These are phyloP conservation scores for Helianthus tuberosus DNA, from an alignment of 129 eudicot genomes.

Conservation along the genomic window DNA sequence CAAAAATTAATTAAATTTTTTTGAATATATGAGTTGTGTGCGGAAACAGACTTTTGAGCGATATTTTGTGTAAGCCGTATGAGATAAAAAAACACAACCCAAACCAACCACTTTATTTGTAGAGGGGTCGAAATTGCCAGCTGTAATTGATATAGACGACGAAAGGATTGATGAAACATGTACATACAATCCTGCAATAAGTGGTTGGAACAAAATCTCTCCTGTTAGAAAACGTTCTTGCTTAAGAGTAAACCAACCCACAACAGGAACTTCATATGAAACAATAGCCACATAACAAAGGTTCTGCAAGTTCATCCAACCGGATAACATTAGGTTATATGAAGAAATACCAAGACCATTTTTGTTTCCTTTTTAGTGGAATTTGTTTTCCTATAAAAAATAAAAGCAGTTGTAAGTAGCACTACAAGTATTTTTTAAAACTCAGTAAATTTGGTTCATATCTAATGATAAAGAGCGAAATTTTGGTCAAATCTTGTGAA, in stretches of 20 bases:
- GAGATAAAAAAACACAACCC: neutral
- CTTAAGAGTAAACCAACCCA: slow-evolving; percentile 75
- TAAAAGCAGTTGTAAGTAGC: too few species aligned
- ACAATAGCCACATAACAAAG: slow-evolving; percentile 90
- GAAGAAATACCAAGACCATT: too few species aligned
- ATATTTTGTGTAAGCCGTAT: neutral
- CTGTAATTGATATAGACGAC: slow-evolving; percentile 8
- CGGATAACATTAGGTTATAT: too few species aligned
- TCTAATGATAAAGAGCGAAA: too few species aligned
- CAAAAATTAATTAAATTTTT: neutral
- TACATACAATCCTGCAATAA: slow-evolving; percentile 90
- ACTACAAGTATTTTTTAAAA: too few species aligned
- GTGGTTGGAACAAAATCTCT: slow-evolving; percentile 90
- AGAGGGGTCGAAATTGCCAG: neutral
- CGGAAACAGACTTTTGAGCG: neutral
- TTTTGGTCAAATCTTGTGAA: slow-evolving; percentile 1
- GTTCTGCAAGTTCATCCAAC: slow-evolving; percentile 50
- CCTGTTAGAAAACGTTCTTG: slow-evolving; percentile 91
- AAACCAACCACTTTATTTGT: neutral
- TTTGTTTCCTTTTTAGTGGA: too few species aligned
- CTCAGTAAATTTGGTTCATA: too few species aligned
- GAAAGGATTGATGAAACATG: slow-evolving; percentile 31
- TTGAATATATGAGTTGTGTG: neutral
- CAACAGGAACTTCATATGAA: slow-evolving; percentile 65
- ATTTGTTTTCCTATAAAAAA: too few species aligned